A percentile compares a stretch with the other conserved stretches of the same genome.
These are phyloP conservation scores for Jasminum sambac DNA, from an alignment of 257 asterid genomes.

Conservation along the genomic window DNA sequence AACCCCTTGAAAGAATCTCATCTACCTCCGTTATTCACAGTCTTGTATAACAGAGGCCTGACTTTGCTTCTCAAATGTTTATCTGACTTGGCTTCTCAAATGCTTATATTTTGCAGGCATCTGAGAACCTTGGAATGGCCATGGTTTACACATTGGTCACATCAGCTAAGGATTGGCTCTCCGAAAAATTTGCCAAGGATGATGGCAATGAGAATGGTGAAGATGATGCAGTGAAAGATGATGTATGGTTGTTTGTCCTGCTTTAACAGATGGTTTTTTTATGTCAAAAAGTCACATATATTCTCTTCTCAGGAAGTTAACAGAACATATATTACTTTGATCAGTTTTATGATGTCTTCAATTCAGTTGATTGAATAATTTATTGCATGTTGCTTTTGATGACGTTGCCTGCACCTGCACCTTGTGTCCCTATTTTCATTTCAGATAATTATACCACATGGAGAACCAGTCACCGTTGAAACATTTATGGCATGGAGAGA, in stretches of 20 bases:
- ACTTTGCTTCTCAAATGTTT: too few relatives aligned
- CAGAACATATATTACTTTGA: conserved; percentile 4
- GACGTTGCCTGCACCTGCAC: conserved; percentile 4
- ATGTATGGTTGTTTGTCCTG: conserved; percentile 41
- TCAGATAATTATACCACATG: conserved; percentile 92
- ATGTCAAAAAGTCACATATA: background rate
- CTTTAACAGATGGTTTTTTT: background rate
- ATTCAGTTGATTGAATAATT: background rate
- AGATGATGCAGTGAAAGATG: conserved; percentile 73
- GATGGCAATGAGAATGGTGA: conserved; percentile 48
- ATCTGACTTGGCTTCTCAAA: conserved; percentile 12
- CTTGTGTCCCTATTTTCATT: conserved; percentile 30
- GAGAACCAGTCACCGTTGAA: conserved; percentile 94
- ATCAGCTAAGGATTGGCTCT: conserved; percentile 95
- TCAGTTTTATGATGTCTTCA: conserved; percentile 2
- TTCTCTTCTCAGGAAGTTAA: background rate
- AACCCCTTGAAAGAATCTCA: background rate
- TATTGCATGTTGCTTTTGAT: background rate
- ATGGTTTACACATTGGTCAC: conserved; percentile 91
- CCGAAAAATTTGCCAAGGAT: conserved; percentile 80
- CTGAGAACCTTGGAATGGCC: conserved; percentile 94
- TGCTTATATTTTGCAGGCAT: conserved; percentile 54
- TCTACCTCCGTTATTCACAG: conserved; percentile 8
- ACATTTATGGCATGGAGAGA: conserved; percentile 98
- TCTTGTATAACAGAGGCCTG: conserved; percentile 11